These are phyloP conservation scores for Microsporum canis DNA, from an alignment of 2,329 filamentous ascomycete genomes.

Conservation along the genomic window DNA sequence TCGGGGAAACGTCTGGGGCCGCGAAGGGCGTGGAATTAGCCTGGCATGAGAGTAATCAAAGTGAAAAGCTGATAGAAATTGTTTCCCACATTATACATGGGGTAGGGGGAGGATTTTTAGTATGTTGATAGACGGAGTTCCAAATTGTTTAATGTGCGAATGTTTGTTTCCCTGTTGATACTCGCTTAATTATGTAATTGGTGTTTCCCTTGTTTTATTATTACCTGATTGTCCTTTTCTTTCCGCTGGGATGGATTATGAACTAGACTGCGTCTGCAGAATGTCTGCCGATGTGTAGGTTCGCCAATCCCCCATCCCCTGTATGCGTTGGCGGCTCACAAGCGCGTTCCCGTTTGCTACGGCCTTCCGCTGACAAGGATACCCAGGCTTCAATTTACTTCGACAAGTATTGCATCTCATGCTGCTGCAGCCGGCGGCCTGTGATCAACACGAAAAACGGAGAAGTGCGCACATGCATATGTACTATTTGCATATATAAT, in stretches of 20 bases:
- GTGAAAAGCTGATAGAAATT: background rate
- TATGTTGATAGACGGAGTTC: background rate
- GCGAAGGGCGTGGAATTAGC: constrained; percentile 9
- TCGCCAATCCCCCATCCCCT: background rate
- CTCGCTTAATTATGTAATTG: background rate
- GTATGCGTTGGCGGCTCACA: background rate
- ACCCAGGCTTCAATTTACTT: background rate
- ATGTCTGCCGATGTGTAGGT: background rate
- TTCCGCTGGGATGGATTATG: background rate
- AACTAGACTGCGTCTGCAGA: background rate
- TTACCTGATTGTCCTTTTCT: background rate
- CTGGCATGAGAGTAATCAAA: constrained; percentile 8
- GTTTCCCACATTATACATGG: background rate
- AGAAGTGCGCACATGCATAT: background rate
- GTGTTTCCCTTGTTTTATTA: background rate
- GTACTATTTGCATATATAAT: background rate
- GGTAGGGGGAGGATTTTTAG: background rate
- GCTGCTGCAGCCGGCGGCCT: background rate
- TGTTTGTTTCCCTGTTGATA: background rate
- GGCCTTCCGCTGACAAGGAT: background rate
- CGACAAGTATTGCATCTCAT: background rate
- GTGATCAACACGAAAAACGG: background rate
- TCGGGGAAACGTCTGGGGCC: constrained; percentile 11
- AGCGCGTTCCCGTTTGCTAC: background rate
- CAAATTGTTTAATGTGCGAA: background rate